A percentile compares a stretch with the other conserved stretches of the same genome.
phyloP scores from a whole-genome alignment of 805 yeast species.

The Candida mattraensis region DNA sequence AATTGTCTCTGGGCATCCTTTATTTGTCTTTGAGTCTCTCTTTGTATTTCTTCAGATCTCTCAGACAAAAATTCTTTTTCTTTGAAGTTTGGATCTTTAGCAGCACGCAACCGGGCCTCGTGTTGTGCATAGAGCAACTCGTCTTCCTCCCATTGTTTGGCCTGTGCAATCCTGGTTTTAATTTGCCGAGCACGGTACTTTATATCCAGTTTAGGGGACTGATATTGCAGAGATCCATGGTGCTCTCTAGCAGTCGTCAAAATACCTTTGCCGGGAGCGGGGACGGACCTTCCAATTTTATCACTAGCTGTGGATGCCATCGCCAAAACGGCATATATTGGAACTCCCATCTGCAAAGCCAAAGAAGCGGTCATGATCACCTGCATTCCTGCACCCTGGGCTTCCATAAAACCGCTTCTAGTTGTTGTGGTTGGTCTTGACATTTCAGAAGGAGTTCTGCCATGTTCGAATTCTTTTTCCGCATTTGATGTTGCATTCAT shows the following conservation, averaged over 20 bases:
- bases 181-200: conserved; percentile 93
- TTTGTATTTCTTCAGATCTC: conserved; percentile 81
- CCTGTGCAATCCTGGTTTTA: conserved; percentile 71
- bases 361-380: conserved; percentile 92
- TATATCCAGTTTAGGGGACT: conserved; percentile 80
- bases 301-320: conserved; percentile 96
- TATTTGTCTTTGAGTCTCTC: conserved; percentile 82
- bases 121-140: conserved; percentile 71
- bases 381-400: conserved; percentile 99
- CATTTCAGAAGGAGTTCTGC: conserved; percentile 98
- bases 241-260: conserved; percentile 96
- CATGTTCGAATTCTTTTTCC: conserved; percentile 82
- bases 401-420: conserved; percentile 98
- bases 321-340: conserved; percentile 93
- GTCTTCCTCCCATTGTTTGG: conserved; percentile 79
- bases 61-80: conserved; percentile 63
- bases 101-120: conserved; percentile 59
- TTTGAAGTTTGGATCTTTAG: conserved; percentile 50
- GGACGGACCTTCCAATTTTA: conserved; percentile 97
- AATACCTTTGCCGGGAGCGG: conserved; percentile 99
- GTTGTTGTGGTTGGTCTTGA: conserved; percentile 97
- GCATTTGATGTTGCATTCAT: conserved; percentile 98
- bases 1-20: conserved; percentile 88
- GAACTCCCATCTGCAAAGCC: conserved; percentile 98
- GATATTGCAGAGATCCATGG: conserved; percentile 75